A percentile compares a stretch with the other conserved stretches of the same genome.
phyloP scores from a whole-genome alignment of 805 yeast species.

The Ogataea zsoltii region DNA sequence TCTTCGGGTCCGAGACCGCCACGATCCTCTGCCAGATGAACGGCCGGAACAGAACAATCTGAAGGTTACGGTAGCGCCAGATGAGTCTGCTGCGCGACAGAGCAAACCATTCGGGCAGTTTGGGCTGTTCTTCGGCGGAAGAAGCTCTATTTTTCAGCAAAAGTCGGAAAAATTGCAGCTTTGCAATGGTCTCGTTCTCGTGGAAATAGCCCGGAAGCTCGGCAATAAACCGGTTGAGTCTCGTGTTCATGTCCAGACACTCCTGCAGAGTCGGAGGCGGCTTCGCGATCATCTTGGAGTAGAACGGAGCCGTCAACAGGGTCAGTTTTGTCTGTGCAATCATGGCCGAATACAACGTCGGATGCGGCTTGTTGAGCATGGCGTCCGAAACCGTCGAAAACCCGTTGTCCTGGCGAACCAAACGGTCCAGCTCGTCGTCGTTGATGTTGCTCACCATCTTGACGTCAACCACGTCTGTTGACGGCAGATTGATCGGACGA shows the following conservation, averaged over 20 bases:
- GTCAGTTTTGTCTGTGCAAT: constrained; percentile 56
- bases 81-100: constrained; percentile 52
- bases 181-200: constrained; percentile 39
- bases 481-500: constrained; percentile 58
- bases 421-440: constrained; percentile 39
- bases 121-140: constrained; percentile 16
- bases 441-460: constrained; percentile 51
- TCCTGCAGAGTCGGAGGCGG: constrained; percentile 51
- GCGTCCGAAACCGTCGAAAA: constrained; percentile 15
- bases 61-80: constrained; percentile 61
- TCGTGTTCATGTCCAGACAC: constrained; percentile 47
- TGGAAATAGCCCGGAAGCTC: constrained; percentile 49
- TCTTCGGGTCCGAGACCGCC: constrained; percentile 37
- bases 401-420: constrained; percentile 26
- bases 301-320: constrained; percentile 47
- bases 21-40: constrained; percentile 55
- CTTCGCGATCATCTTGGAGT: constrained; percentile 46
- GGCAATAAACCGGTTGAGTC: constrained; percentile 41
- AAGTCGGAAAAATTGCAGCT: constrained; percentile 24
- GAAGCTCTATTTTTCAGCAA: constrained; percentile 23
- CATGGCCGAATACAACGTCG: constrained; percentile 60
- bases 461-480: constrained; percentile 47
- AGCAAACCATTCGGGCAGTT: constrained; percentile 52
- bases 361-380: constrained; percentile 36
- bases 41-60: constrained; percentile 55